phyloP scores from a whole-genome alignment of 805 yeast genomes.

The Saturnispora mendoncae region DNA sequence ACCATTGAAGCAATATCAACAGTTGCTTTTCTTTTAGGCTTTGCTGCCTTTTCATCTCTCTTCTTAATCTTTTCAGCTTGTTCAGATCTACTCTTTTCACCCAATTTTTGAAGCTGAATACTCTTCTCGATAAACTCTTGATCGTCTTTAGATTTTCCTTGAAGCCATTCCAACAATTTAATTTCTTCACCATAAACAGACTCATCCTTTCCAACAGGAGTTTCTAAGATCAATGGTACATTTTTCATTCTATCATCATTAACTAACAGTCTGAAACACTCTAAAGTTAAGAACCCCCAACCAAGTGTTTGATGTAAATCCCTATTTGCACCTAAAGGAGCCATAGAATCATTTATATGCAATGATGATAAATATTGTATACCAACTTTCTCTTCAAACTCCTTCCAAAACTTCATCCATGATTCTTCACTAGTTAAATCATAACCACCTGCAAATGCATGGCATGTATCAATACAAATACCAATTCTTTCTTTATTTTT shows the following conservation, averaged over 20 bases:
- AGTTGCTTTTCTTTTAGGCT: constrained; percentile 15
- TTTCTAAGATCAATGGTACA: constrained; percentile 80
- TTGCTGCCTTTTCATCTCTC: constrained; percentile 32
- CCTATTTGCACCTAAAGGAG: constrained; percentile 81
- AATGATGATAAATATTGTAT: constrained; percentile 65
- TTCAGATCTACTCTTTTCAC: constrained; percentile 62
- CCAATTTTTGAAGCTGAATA: constrained; percentile 44
- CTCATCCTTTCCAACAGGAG: constrained; percentile 67
- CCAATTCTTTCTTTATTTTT: constrained; percentile 83
- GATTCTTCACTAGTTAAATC: constrained; percentile 57
- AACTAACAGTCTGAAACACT: constrained; percentile 70
- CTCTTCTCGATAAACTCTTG: constrained; percentile 43
- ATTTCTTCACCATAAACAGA: constrained; percentile 71
- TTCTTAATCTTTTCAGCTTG: constrained; percentile 57
- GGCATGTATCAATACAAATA: constrained; percentile 94
- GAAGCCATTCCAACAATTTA: constrained; percentile 73
- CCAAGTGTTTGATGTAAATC: constrained; percentile 91
- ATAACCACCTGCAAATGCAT: constrained; percentile 93
- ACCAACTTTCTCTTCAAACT: constrained; percentile 71
- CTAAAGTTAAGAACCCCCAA: constrained; percentile 80
- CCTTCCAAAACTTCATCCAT: constrained; percentile 61
- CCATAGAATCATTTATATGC: constrained; percentile 91
- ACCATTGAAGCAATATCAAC: constrained; percentile 21
- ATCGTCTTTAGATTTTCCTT: constrained; percentile 46
- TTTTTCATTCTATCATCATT: constrained; percentile 52